A percentile compares a stretch with the other conserved stretches of the same genome.
phyloP scores from a whole-genome alignment of 495 filamentous ascomycete species.

The Hypoxylon lienhwacheense region DNA sequence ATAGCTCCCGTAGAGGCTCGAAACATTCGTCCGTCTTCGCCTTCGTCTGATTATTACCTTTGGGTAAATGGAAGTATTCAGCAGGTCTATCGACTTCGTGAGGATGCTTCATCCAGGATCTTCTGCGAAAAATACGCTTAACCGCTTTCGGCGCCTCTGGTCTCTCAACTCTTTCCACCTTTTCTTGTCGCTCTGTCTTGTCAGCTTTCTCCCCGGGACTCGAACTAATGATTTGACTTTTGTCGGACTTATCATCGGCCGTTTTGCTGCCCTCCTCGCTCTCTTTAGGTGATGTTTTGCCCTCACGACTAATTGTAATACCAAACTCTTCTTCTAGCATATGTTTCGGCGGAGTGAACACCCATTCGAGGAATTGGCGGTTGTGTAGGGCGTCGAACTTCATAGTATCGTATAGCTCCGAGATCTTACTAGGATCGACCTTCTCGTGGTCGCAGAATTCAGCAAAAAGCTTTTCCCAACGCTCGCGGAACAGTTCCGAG shows the following conservation, averaged over 20 bases:
- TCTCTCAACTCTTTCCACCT: slow-evolving; percentile 26
- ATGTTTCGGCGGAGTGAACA: slow-evolving; percentile 79
- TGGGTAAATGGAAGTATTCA: slow-evolving; percentile 87
- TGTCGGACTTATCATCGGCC: slow-evolving; percentile 43
- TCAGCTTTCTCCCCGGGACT: slow-evolving; percentile 29
- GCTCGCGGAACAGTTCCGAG: slow-evolving; percentile 88
- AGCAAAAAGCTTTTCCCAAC: slow-evolving; percentile 97
- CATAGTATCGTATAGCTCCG: slow-evolving; percentile 97
- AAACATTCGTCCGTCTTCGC: slow-evolving; percentile 83
- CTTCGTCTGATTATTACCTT: slow-evolving; percentile 73
- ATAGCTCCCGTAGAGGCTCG: slow-evolving; percentile 86
- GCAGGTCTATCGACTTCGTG: slow-evolving; percentile 52
- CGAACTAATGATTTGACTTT: slow-evolving; percentile 29
- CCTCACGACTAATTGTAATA: slow-evolving; percentile 43
- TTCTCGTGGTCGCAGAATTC: slow-evolving; percentile 98
- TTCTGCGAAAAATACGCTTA: slow-evolving; percentile 55
- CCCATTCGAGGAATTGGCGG: slow-evolving; percentile 94
- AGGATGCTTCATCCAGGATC: slow-evolving; percentile 52
- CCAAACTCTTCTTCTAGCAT: slow-evolving; percentile 67
- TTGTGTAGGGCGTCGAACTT: slow-evolving; percentile 99
- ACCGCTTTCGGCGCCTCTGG: slow-evolving; percentile 45
- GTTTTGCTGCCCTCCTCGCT: slow-evolving; percentile 38
- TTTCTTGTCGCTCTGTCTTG: slow-evolving; percentile 38
- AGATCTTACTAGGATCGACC: slow-evolving; percentile 96
- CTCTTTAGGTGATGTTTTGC: slow-evolving; percentile 39